These are phyloP conservation scores for Furcasterigmium sp. DNA, from an alignment of 2,329 filamentous ascomycete genomes.

Conservation along the genomic window DNA sequence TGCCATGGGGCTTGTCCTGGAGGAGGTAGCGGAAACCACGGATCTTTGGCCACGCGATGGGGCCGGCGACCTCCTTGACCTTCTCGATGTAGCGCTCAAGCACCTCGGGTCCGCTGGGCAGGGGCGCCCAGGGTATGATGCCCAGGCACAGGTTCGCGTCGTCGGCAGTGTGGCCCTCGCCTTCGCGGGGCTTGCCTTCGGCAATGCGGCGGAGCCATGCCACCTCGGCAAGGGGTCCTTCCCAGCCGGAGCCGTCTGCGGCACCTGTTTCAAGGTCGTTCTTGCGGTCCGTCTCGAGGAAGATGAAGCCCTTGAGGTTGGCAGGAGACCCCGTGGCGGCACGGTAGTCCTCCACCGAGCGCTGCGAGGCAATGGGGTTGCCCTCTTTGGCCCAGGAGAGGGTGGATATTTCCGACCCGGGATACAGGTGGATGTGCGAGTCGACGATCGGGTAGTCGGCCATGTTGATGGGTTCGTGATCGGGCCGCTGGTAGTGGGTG, in stretches of 20 bases:
- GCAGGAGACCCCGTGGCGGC: conserved; percentile 33
- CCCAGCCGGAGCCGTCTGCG: conserved; percentile 53
- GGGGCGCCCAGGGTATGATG: conserved; percentile 80
- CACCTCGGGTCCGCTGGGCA: conserved; percentile 56
- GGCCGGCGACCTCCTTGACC: conserved; percentile 57
- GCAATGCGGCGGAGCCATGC: conserved; percentile 62
- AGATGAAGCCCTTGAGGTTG: conserved; percentile 65
- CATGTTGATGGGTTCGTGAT: conserved; percentile 22
- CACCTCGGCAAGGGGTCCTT: conserved; percentile 66
- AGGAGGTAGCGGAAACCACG: conserved; percentile 79
- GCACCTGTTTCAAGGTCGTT: conserved; percentile 46
- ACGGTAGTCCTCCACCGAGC: conserved; percentile 60
- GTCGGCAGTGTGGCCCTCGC: conserved; percentile 50
- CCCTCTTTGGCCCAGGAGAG: conserved; percentile 65
- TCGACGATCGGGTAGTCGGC: conserved; percentile 65
- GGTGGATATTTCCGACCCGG: conserved; percentile 57
- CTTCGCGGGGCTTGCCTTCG: conserved; percentile 48
- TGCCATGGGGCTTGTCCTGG: conserved; percentile 67
- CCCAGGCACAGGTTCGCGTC: conserved; percentile 57
- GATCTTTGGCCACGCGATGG: conserved; percentile 57
- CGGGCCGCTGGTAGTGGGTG: no score
- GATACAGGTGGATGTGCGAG: conserved; percentile 88
- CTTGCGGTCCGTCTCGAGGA: conserved; percentile 76
- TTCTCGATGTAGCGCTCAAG: conserved; percentile 61
- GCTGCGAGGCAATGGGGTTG: conserved; percentile 56